Evolutionary conservation across 2,329 filamentous ascomycete genomes (phyloP), one percentile per base, ranked within the genome.

Genomic region (Neoascochyta sp.): DNA sequence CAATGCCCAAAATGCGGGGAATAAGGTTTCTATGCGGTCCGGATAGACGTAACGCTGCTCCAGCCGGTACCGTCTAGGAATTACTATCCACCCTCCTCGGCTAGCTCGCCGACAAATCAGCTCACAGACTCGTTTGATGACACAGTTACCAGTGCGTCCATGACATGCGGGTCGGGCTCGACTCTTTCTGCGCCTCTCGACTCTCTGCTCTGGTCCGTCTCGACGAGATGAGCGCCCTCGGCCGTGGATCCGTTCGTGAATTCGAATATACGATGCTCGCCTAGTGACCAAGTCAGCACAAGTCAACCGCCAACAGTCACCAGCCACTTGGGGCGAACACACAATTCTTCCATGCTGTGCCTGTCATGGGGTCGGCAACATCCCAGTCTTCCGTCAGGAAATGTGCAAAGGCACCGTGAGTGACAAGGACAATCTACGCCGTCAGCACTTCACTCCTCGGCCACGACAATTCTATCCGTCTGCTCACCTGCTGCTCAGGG

Each of bases 331-430:
- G 4, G 7, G 9, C 3, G 11, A 8, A 47, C 46, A 7, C 30
- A 50, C 60, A 62, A 27, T 63, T 62, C 8, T 45, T 32, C 35
- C 54, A 63, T 14, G 56, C 52, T 9, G 49, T 59, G 17, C 48
- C 41, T 2, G 38, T 47, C 51, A 58, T 53, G 1, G 54, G 49
- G 25, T 59, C 48, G 9, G 36, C 44, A 9, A 53, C 52, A 22
- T 54, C 43, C 78, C 81, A 93, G 52, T 94, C 87, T 45, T 88
- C 77, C 0, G 86, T 92, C 41, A 95, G 66, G 51, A 86, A 93
- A 60, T 95, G 88, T 50, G 94, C 58, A 47, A 89, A 84, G 1
- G 83, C 85, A 2, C 88, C 88, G 51, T 94, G 88, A 3, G 86
- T 83, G 6, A 93, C 86, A 2, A 88, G 71, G 0, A 82, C 78